Percentiles rank a stretch among this genome's conserved stretches.
Evolutionary conservation across 208 protist genomes (phyloP).

Genomic region (Trypanosoma platydactyli): DNA sequence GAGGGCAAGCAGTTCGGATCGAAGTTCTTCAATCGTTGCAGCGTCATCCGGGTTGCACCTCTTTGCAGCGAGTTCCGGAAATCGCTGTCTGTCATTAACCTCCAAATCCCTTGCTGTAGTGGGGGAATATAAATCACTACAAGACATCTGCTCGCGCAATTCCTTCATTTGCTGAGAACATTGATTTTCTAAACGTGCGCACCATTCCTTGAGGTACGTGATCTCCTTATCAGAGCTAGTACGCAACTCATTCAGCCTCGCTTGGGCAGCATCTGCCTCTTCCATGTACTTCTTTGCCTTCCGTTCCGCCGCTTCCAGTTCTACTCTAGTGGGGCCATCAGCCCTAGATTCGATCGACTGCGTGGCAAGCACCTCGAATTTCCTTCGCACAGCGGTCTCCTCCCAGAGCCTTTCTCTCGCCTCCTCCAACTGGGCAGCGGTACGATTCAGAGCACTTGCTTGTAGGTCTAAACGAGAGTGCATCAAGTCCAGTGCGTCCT

Average conservation of each 20-base stretch:
- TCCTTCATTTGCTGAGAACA: constrained; percentile 34
- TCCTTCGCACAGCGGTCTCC: constrained; percentile 18
- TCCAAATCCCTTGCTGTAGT: constrained; percentile 2
- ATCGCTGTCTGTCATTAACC: neutral
- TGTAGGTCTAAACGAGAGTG: neutral
- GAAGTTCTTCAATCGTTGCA: constrained; percentile 12
- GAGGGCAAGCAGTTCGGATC: constrained; percentile 11
- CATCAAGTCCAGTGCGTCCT: neutral
- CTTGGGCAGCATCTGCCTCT: constrained; percentile 29
- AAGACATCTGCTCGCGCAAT: constrained; percentile 27
- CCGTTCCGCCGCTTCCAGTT: constrained; percentile 12
- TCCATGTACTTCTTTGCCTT: constrained; percentile 14
- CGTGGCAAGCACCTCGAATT: constrained; percentile 35
- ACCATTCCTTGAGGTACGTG: constrained; percentile 44
- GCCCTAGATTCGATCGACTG: constrained; percentile 18
- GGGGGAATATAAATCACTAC: constrained; percentile 14
- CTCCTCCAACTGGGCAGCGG: neutral
- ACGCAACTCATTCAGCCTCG: constrained; percentile 32
- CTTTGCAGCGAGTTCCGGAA: neutral
- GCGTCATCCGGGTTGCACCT: neutral
- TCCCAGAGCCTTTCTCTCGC: constrained; percentile 16
- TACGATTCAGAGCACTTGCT: neutral
- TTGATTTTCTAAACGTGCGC: constrained; percentile 45
- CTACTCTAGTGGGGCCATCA: neutral
- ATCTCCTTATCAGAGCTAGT: constrained; percentile 43